Evolutionary conservation across 2,329 filamentous ascomycete species (phyloP).

Genomic region (Leptographium flavum): DNA sequence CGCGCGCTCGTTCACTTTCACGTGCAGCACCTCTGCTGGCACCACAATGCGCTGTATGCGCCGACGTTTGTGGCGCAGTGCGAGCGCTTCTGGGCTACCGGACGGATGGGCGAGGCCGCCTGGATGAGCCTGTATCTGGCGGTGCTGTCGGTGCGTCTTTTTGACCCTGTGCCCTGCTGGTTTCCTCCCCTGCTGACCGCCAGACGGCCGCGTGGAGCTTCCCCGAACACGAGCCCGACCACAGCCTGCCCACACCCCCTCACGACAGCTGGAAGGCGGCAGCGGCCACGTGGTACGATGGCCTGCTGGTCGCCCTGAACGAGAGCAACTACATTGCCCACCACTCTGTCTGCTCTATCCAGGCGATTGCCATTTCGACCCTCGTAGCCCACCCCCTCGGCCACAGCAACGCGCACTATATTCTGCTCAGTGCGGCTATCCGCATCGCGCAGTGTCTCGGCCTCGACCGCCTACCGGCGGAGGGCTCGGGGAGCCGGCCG

Average conservation of each 20-base stretch:
- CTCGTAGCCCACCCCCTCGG: background rate
- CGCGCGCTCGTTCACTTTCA: background rate
- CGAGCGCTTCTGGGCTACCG: background rate
- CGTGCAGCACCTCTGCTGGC: background rate
- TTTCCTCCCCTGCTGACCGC: background rate
- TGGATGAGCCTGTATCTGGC: background rate
- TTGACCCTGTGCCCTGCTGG: background rate
- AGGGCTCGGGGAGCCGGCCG: background rate
- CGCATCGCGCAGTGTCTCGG: background rate
- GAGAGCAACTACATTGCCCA: background rate
- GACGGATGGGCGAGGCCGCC: background rate
- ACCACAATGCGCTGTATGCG: background rate
- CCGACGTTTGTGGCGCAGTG: background rate
- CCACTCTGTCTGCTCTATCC: background rate
- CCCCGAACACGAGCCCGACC: background rate
- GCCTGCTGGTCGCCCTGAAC: background rate
- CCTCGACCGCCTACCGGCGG: background rate
- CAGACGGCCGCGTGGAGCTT: too few species aligned
- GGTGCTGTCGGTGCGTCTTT: background rate
- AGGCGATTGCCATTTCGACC: background rate
- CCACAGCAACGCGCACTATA: background rate
- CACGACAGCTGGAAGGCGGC: background rate
- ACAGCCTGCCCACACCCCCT: background rate
- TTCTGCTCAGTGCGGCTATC: background rate
- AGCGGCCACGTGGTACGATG: background rate